These are phyloP conservation scores for Toxicodendron radicans DNA, from an alignment of 345 rosid genomes.

Conservation along the genomic window DNA sequence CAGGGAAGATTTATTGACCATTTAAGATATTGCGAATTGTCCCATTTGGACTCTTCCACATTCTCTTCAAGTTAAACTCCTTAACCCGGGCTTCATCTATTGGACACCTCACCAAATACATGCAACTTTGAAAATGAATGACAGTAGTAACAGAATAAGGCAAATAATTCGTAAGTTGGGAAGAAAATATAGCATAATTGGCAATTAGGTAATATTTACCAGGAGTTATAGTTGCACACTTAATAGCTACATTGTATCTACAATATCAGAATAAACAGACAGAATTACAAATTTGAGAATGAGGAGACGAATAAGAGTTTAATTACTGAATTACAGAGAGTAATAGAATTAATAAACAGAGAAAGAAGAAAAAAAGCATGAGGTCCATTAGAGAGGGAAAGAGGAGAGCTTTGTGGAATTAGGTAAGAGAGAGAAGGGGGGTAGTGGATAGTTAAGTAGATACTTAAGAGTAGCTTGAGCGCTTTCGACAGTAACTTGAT, in stretches of 20 bases:
- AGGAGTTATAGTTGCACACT: conserved; percentile 67
- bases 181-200: background rate
- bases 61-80: conserved; percentile 76
- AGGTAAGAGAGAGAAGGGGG: no score
- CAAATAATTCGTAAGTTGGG: background rate
- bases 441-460: background rate
- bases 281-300: background rate
- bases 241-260: conserved; percentile 63
- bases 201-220: conserved; percentile 32
- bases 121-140: background rate
- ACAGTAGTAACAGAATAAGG: background rate
- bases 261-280: conserved; percentile 3
- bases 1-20: conserved; percentile 43
- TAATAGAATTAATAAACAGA: no score
- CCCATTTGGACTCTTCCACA: conserved; percentile 99
- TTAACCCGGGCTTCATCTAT: conserved; percentile 83
- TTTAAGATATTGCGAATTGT: conserved; percentile 89
- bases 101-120: conserved; percentile 11
- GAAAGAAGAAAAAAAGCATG: no score
- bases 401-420: no score
- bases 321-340: background rate
- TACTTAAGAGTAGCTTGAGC: conserved; percentile 69
- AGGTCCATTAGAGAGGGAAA: no score
- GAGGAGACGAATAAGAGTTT: background rate
- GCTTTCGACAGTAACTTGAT: conserved; percentile 54